Evolutionary conservation across 257 asterid species (phyloP), one percentile per base, ranked within the genome.

Genomic region (Solanum sitiens): DNA sequence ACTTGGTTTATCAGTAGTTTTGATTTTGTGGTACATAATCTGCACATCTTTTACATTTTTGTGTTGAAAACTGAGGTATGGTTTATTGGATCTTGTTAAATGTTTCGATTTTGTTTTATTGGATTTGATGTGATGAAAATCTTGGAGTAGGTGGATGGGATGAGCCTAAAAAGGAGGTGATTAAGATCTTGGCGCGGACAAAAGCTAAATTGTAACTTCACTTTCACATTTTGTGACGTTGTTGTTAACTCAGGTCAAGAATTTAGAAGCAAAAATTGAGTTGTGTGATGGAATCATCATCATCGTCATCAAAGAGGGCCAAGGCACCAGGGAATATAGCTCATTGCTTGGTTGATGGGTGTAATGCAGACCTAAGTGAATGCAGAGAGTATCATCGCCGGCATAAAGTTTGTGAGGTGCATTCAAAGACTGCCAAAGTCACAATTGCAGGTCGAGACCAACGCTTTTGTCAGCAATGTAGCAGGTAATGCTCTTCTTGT

Each of bases 381-480:
- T 95, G 98, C 86, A 92, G 98, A 42, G 99, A 97, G 86, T 97
- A 97, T 90, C 98, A 97, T 88, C 89, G 99, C 6, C 92, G 98
- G 12, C 98, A 97, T 87, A 95, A 95, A 87, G 99, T 97, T 63
- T 97, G 99, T 37, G 98, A 97, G 88, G 65, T 32, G 47, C 98
- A 97, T 91, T 97, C 98, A 2, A 97, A 97, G 92, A 89, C 98
- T 3, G 86, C 98, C 2, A 94, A 87, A 90, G 98, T 97, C 63
- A 90, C 95, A 0, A 94, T 97, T 77, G 92, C 88, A 3, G 98
- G 98, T 67, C 93, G 93, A 37, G 97, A 94, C 87, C 98, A 91
- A 76, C 95, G 98, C 5, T 97, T 97, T 87, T 97, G 99, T 94
- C 99, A 97, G 70, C 98, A 97, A 56, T 97, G 99, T 93, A 97